Evolutionary conservation across 805 yeast genomes (phyloP).

Genomic region (Sporopachydermia lactativora): DNA sequence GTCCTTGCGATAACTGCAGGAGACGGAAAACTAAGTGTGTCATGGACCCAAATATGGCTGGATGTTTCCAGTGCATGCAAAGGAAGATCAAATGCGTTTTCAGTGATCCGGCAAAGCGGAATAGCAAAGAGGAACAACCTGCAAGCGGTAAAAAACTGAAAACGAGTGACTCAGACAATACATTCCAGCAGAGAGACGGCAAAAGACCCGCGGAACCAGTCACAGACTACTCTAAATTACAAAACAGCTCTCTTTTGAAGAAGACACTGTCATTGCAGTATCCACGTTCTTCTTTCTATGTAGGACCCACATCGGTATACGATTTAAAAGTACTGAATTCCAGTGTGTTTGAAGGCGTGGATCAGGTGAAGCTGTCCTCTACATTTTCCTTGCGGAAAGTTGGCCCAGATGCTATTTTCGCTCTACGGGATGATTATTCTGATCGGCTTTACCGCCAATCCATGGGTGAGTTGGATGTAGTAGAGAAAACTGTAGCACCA

Average conservation of each 20-base stretch:
- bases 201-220: conserved; percentile 44
- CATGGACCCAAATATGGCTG: conserved; percentile 41
- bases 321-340: conserved; percentile 57
- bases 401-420: conserved; percentile 59
- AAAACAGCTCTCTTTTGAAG: conserved; percentile 48
- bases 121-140: conserved; percentile 18
- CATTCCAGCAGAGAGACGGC: neutral
- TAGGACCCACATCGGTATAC: conserved; percentile 79
- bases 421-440: conserved; percentile 68
- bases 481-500: conserved; percentile 81
- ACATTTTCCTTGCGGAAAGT: conserved; percentile 65
- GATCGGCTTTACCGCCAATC: conserved; percentile 53
- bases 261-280: conserved; percentile 66
- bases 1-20: conserved; percentile 79
- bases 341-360: conserved; percentile 53
- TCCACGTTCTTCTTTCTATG: conserved; percentile 79
- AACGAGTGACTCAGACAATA: conserved; percentile 18
- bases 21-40: conserved; percentile 72
- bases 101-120: conserved; percentile 35
- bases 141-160: conserved; percentile 5
- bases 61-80: conserved; percentile 66
- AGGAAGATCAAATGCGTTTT: conserved; percentile 66
- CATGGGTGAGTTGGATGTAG: conserved; percentile 67
- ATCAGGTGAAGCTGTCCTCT: conserved; percentile 63
- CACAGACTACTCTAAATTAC: conserved; percentile 52